phyloP scores from a whole-genome alignment of 495 filamentous ascomycete species.

The Penicillium pulvis region DNA sequence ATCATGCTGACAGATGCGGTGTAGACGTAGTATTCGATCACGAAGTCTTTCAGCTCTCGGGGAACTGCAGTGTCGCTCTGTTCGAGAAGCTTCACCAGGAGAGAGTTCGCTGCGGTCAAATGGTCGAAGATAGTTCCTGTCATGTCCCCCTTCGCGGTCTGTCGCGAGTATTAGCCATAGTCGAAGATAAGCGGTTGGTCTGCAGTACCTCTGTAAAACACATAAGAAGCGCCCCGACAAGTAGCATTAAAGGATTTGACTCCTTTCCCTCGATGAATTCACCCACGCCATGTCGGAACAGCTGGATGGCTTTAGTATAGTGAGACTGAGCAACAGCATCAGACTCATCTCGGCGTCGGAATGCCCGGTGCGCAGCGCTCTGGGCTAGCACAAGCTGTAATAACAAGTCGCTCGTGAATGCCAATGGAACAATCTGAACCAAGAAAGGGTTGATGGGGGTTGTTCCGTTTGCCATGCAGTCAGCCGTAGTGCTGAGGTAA shows the following conservation, averaged over 20 bases:
- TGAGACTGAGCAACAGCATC: conserved; percentile 39
- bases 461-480: conserved; percentile 43
- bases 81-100: conserved; percentile 34
- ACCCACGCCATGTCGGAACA: conserved; percentile 36
- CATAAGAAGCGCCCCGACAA: conserved; percentile 40
- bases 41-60: conserved; percentile 40
- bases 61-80: conserved; percentile 37
- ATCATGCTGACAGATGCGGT: conserved; percentile 47
- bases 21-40: conserved; percentile 44
- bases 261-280: conserved; percentile 44
- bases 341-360: conserved; percentile 36
- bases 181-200: neutral
- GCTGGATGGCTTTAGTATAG: conserved; percentile 36
- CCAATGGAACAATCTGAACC: conserved; percentile 41
- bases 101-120: conserved; percentile 35
- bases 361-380: conserved; percentile 42
- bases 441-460: conserved; percentile 41
- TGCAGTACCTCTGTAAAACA: conserved; percentile 41
- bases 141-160: conserved; percentile 45
- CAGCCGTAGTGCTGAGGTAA: conserved; percentile 39
- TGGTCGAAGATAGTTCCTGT: conserved; percentile 44
- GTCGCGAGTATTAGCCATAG: conserved; percentile 9
- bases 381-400: conserved; percentile 42
- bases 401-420: conserved; percentile 40
- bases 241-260: conserved; percentile 37